Evolutionary conservation across 2,329 filamentous ascomycete species (phyloP), one percentile per base, ranked within the genome.

Genomic region (Colletotrichum liaoningense): DNA sequence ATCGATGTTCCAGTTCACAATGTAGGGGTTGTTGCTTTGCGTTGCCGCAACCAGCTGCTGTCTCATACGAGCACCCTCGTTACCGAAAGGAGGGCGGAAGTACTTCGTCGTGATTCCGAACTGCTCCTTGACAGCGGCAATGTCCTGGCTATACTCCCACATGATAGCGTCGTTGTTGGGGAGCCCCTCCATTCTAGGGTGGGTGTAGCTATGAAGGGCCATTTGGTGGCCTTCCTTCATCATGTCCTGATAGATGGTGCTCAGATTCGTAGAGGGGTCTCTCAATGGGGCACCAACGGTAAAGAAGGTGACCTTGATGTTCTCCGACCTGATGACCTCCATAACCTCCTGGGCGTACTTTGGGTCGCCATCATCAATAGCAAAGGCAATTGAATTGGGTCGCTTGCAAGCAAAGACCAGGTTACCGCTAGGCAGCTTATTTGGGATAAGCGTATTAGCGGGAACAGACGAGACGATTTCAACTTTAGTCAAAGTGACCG

Each of bases 11-110:
- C 92, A 93, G 79, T 90, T 90, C 64, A 93, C 88, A 58, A 93
- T 88, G 76, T 89, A 88, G 1, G 90, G 86, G 19, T 88, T 84
- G 4, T 86, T 82, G 22, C 87, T 85, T 22, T 80, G 80, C 46
- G 87, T 84, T 0, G 88, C 86, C 1, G 84, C 83, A 0, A 90
- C 88, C n/a, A 93, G 86, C 46, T 90, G 87, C 79, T 92, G 88
- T 3, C 92, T 87, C 83, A 92, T 91, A 58, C 91, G 88, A 1
- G 91, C 91, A 38, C 91, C 92, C 78, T 93, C 89, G 46, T 87
- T 93, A 62, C 92, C 92, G 78, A 92, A 94, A 0, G 92, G 92
- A 7, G 92, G 91, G 6, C 92, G 89, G 86, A 93, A 93, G 83
- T 93, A 93, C 78, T 81, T 74, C 77, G 79, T 76, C 8, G 75